Base-by-base conservation (phyloP, 495 filamentous ascomycete genomes). In the Tirmania nivea region DNA sequence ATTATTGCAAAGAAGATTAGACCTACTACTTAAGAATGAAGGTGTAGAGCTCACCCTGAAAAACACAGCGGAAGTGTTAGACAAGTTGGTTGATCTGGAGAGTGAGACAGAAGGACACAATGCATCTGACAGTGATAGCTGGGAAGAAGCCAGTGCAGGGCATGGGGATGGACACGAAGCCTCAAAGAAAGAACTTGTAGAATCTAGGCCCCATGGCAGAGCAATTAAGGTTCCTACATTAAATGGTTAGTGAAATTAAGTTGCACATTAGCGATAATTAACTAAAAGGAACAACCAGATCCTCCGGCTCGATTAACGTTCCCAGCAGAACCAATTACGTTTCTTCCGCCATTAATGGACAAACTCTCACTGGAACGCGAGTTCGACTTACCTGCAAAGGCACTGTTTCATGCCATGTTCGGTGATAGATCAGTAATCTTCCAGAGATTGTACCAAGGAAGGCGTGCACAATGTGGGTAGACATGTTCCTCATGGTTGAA, bases 401-500 rank as follows among this genome's bases (percentile, higher is more conserved):
- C 87, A 1, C 74, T 94, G 35, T 96, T 95, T 67, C 90, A 96
- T 61, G 81, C 95, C 10, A 74, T 97, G 53, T 96, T 95, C 61
- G 90, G 90, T 34, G 90, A 97, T 64, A 92, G 84, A 66, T 89
- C 83, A 68, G 81, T 85, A 45, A 79, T 97, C 35, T 96, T 93
- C 73, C 88, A 92, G 60, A 79, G 84, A 57, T 71, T 96, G 19
- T 87, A 95, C 60, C 80, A 84, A 59, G 85, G 93, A 66, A 76
- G 86, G 52, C 76, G 79, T 65, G 87, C 86, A 14, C 75, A 79
- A 66, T 35, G 10, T 17, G 45, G 20, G 20, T 17, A 21, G 25
- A 31, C 25, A 31, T 31, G n/a, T 37, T 54, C 34, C 14, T 12
- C 35, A 21, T 34, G 35, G 34, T 35, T 14, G 20, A 12, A n/a